Conservation (phyloP, 2,329 filamentous ascomycete genomes). For the Zymoseptoria pseudotritici region DNA sequence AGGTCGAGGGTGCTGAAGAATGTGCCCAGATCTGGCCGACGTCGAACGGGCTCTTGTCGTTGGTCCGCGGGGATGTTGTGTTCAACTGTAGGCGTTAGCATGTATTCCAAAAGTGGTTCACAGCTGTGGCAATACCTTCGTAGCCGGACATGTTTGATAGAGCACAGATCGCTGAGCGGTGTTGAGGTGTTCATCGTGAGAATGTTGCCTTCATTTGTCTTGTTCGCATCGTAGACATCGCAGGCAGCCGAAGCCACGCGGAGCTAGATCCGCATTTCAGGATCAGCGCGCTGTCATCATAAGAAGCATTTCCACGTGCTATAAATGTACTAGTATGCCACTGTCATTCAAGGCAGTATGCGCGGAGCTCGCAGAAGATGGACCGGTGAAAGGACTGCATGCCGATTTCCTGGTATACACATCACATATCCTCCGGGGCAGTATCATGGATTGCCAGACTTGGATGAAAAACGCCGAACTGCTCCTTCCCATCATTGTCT, state of each 20-base stretch:
- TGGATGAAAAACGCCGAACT: slow-evolving; percentile 21
- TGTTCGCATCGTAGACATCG: not conserved
- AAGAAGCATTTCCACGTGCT: too few relatives aligned
- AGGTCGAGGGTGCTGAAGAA: slow-evolving; percentile 59
- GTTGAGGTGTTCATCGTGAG: not conserved
- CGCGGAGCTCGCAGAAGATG: too few relatives aligned
- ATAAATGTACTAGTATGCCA: too few relatives aligned
- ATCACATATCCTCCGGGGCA: not conserved
- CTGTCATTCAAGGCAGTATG: too few relatives aligned
- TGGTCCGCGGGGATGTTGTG: slow-evolving; percentile 40
- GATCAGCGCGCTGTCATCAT: not conserved
- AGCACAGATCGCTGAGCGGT: not conserved
- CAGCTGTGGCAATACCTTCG: slow-evolving; percentile 6
- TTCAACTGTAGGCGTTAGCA: slow-evolving; percentile 35
- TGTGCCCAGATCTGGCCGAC: slow-evolving; percentile 56
- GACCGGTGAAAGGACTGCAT: too few relatives aligned
- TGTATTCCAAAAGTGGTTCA: not conserved
- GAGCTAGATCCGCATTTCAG: not conserved
- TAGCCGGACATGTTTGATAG: slow-evolving; percentile 11
- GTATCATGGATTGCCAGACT: not conserved
- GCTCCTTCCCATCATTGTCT: slow-evolving; percentile 51
- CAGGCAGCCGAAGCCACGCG: not conserved
- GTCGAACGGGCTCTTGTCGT: slow-evolving; percentile 30
- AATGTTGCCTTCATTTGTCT: not conserved
- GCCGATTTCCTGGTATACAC: too few relatives aligned